Percentiles rank a stretch among this genome's conserved stretches.
phyloP scores from a whole-genome alignment of 768 basidiomycete species.

The Gymnopilus dilepis region DNA sequence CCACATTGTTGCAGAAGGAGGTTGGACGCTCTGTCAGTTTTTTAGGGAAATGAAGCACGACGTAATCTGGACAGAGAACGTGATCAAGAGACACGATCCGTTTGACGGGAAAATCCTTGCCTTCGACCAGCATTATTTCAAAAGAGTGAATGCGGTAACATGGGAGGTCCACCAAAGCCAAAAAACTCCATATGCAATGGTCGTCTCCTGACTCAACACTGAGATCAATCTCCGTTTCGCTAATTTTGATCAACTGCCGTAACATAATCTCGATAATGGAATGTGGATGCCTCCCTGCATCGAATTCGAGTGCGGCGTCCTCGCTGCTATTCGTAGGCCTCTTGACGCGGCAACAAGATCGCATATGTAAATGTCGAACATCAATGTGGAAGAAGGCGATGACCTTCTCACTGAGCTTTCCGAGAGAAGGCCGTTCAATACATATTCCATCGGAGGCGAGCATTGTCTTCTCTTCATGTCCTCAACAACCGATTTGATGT shows the following conservation, averaged over 20 bases:
- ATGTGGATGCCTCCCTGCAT: slow-evolving; percentile 9
- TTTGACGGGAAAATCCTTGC: slow-evolving; percentile 29
- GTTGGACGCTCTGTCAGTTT: neutral
- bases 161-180: slow-evolving; percentile 43
- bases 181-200: slow-evolving; percentile 40
- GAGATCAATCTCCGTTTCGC: slow-evolving; percentile 42
- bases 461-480: slow-evolving; percentile 44
- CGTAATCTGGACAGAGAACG: slow-evolving; percentile 38
- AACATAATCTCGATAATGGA: slow-evolving; percentile 31
- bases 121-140: slow-evolving; percentile 40
- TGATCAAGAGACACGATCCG: slow-evolving; percentile 39
- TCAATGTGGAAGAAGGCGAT: slow-evolving; percentile 38
- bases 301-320: slow-evolving; percentile 29
- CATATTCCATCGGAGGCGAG: slow-evolving; percentile 43
- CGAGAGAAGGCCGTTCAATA: slow-evolving; percentile 34
- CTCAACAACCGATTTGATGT: slow-evolving; percentile 40
- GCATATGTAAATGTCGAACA: slow-evolving; percentile 30
- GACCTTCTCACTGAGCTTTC: slow-evolving; percentile 31
- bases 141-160: slow-evolving; percentile 46
- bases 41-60: neutral
- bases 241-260: slow-evolving; percentile 38
- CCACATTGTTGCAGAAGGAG: neutral
- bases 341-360: slow-evolving; percentile 31
- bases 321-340: slow-evolving; percentile 9
- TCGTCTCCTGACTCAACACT: slow-evolving; percentile 33